phyloP scores from a whole-genome alignment of 768 basidiomycete genomes.

The Xerocomus potaroensis region DNA sequence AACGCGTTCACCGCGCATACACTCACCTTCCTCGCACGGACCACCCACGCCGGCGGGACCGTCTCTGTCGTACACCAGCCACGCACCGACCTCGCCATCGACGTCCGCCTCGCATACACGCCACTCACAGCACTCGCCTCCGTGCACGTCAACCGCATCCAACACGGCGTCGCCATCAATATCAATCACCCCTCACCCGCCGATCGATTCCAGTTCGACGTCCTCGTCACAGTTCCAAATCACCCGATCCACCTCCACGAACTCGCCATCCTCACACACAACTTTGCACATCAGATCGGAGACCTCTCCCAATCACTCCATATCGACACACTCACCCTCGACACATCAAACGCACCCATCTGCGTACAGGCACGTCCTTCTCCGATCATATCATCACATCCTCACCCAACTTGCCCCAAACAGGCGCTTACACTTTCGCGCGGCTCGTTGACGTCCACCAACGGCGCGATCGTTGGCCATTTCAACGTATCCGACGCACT shows the following conservation, averaged over 20 bases:
- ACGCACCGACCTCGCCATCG: no score
- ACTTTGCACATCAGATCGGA: conserved; percentile 28
- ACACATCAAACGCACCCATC: conserved; percentile 26
- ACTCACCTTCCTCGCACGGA: no score
- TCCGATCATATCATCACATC: not conserved
- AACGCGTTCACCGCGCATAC: no score
- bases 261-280: conserved; percentile 27
- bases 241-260: conserved; percentile 22
- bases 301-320: conserved; percentile 26
- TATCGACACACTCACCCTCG: conserved; percentile 26
- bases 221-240: conserved; percentile 29
- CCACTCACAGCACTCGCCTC: conserved; percentile 9
- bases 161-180: not conserved
- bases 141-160: conserved; percentile 19
- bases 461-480: conserved; percentile 35
- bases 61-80: no score
- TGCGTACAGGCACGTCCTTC: not conserved
- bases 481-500: conserved; percentile 31
- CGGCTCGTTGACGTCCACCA: conserved; percentile 26
- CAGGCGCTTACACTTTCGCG: conserved; percentile 31
- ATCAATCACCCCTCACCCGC: no score
- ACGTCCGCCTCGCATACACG: no score
- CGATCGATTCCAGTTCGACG: conserved; percentile 25
- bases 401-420: no score
- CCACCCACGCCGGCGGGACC: no score